phyloP scores from a whole-genome alignment of 805 yeast species.

The Barnettozyma sucrosica region DNA sequence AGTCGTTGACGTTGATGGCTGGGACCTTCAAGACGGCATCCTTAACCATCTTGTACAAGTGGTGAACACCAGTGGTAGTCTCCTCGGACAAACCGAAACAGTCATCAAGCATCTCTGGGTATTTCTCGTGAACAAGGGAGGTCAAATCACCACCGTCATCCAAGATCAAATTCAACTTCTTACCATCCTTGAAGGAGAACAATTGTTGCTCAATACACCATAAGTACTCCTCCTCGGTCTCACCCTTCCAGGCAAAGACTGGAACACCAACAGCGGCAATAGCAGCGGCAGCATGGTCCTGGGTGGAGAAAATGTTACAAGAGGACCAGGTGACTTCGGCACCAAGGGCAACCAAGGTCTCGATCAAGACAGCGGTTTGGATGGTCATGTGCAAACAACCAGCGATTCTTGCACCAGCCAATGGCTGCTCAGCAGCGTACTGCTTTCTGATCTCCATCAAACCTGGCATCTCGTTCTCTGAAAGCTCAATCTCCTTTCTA shows the following conservation, averaged over 20 bases:
- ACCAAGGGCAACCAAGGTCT: conserved; percentile 94
- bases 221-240: conserved; percentile 97
- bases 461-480: conserved; percentile 99
- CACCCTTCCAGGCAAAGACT: conserved; percentile 99
- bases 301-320: conserved; percentile 98
- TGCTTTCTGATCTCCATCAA: conserved; percentile 93
- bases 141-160: conserved; percentile 99
- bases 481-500: conserved; percentile 97
- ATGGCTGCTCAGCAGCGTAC: conserved; percentile 89
- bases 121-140: conserved; percentile 90
- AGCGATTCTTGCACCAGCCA: conserved; percentile 97
- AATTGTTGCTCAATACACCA: conserved; percentile 99
- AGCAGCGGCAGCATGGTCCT: conserved; percentile 99
- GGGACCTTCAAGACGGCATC: conserved; percentile 91
- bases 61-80: conserved; percentile 99
- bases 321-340: conserved; percentile 99
- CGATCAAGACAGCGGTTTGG: conserved; percentile 98
- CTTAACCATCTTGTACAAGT: conserved; percentile 91
- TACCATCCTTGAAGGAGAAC: conserved; percentile 93
- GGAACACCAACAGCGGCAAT: conserved; percentile 99
- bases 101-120: conserved; percentile 94
- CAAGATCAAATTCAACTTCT: conserved; percentile 92
- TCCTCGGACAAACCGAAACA: conserved; percentile 98
- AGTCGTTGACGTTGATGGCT: conserved; percentile 98
- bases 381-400: conserved; percentile 99